Percentiles rank a stretch among this genome's conserved stretches.
Conservation (phyloP, 164 flowering plant genomes). For the Brasenia schreberi region DNA sequence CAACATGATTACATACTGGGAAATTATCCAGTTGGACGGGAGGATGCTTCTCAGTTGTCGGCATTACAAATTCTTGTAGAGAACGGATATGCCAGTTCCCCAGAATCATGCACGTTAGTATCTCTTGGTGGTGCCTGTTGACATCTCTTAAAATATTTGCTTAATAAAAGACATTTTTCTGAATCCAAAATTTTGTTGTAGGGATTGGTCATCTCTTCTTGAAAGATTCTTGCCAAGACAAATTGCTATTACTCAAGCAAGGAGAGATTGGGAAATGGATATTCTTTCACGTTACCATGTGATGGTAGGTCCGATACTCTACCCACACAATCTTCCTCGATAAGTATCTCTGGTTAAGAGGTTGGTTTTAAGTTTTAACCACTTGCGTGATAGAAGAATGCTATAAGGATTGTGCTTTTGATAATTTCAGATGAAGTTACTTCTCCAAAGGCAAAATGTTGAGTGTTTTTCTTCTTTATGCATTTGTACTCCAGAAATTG, state of each 20-base stretch:
- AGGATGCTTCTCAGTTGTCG: conserved; percentile 95
- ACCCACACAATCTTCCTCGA: background rate
- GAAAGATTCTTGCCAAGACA: conserved; percentile 91
- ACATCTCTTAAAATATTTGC: background rate
- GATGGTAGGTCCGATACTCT: conserved; percentile 36
- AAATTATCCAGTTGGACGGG: conserved; percentile 98
- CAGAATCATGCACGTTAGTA: conserved; percentile 86
- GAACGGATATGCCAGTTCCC: conserved; percentile 62
- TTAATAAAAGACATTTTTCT: background rate
- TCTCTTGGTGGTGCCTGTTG: background rate
- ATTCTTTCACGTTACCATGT: conserved; percentile 70
- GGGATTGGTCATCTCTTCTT: conserved; percentile 93
- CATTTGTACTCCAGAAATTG: no score
- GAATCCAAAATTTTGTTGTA: conserved; percentile 12
- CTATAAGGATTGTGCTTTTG: no score
- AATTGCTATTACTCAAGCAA: conserved; percentile 88
- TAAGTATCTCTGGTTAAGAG: no score
- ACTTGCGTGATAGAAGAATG: no score
- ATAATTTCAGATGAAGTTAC: no score
- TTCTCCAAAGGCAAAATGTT: no score
- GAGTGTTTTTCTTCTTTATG: no score
- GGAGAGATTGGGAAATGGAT: conserved; percentile 91
- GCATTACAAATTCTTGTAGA: conserved; percentile 93
- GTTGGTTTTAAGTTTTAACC: no score
- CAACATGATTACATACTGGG: conserved; percentile 98